Conservation (phyloP, 2,329 filamentous ascomycete genomes). For the Nigrograna mackinnonii region DNA sequence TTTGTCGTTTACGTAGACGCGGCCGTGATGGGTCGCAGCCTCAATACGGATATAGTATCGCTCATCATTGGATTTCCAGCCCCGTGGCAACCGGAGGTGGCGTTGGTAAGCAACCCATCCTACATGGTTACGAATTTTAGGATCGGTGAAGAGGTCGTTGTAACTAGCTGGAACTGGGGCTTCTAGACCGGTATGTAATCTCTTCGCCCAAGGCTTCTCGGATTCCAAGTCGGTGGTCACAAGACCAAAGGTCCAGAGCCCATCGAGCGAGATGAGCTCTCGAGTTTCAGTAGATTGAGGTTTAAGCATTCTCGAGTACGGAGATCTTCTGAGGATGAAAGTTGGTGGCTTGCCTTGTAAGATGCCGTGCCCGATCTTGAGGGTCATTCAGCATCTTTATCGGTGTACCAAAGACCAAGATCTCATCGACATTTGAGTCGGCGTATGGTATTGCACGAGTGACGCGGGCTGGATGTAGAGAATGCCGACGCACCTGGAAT, state of each 20-base stretch:
- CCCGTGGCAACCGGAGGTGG: slow-evolving; percentile 3
- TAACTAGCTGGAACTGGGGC: slow-evolving; percentile 9
- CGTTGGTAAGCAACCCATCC: slow-evolving; percentile 12
- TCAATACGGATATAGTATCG: slow-evolving; percentile 8
- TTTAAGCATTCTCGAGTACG: slow-evolving; percentile 6
- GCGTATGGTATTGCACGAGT: no score
- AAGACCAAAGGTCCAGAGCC: slow-evolving; percentile 7
- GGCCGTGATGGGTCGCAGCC: slow-evolving; percentile 10
- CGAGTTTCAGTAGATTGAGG: slow-evolving; percentile 2
- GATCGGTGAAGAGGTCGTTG: slow-evolving; percentile 9
- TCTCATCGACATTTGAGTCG: no score
- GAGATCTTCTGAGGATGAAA: no score
- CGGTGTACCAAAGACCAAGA: no score
- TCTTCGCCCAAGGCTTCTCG: background rate
- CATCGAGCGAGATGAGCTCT: slow-evolving; percentile 4
- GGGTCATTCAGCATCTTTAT: no score
- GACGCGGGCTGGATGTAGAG: no score
- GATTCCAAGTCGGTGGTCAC: background rate
- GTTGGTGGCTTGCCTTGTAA: no score
- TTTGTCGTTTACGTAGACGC: slow-evolving; percentile 7
- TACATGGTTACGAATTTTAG: slow-evolving; percentile 7
- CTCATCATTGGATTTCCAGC: slow-evolving; percentile 3
- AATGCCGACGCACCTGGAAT: no score
- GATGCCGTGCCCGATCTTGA: no score
- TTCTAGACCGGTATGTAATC: slow-evolving; percentile 2